Conservation (phyloP, 805 yeast genomes). For the Pichia thaimueangensis region DNA sequence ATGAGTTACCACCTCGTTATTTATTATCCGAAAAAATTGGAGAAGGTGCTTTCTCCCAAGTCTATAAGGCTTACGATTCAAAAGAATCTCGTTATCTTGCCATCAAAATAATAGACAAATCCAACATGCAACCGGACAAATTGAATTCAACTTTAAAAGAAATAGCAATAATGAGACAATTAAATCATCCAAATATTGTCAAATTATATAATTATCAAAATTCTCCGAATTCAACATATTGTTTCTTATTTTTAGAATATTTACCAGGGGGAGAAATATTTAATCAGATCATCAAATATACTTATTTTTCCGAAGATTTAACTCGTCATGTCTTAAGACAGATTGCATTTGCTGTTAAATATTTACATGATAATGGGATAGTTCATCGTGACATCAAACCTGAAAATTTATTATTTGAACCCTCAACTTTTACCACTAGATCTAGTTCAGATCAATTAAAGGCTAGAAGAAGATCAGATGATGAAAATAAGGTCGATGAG, state of each 20-base stretch:
- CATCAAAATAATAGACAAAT: slow-evolving; percentile 66
- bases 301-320: slow-evolving; percentile 68
- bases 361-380: slow-evolving; percentile 64
- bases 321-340: slow-evolving; percentile 68
- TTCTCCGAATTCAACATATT: slow-evolving; percentile 37
- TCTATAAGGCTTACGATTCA: slow-evolving; percentile 60
- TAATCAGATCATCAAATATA: slow-evolving; percentile 70
- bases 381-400: slow-evolving; percentile 84
- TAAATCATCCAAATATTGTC: slow-evolving; percentile 56
- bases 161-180: slow-evolving; percentile 63
- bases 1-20: slow-evolving; percentile 26
- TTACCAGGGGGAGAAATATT: slow-evolving; percentile 77
- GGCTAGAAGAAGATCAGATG: slow-evolving; percentile 48
- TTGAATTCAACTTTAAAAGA: slow-evolving; percentile 59
- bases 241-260: slow-evolving; percentile 61
- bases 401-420: slow-evolving; percentile 63
- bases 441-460: slow-evolving; percentile 36
- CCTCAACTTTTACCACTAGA: slow-evolving; percentile 41
- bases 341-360: slow-evolving; percentile 61
- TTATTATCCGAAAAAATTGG: slow-evolving; percentile 40
- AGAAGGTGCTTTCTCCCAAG: slow-evolving; percentile 88
- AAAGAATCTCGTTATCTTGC: slow-evolving; percentile 47
- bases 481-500: slow-evolving; percentile 53
- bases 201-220: slow-evolving; percentile 50
- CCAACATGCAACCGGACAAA: slow-evolving; percentile 44